These are phyloP conservation scores for Fomitopsis serialis DNA, from an alignment of 768 basidiomycete species.

Conservation along the genomic window DNA sequence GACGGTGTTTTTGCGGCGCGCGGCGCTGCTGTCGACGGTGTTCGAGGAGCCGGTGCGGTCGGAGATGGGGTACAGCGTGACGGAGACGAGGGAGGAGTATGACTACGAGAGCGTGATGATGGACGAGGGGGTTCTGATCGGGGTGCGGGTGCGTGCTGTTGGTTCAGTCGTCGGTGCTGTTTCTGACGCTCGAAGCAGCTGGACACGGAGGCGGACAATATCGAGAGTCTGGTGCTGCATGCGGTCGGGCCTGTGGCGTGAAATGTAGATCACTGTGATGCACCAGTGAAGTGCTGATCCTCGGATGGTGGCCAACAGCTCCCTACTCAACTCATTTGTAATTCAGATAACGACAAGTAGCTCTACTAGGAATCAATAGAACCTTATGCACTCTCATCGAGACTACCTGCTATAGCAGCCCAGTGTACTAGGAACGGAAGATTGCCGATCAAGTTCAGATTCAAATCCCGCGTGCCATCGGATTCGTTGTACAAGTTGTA, in stretches of 20 bases:
- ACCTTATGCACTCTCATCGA: no score
- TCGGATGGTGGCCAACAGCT: no score
- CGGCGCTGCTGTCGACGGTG: background rate
- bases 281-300: no score
- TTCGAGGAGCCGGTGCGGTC: conserved; percentile 16
- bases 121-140: conserved; percentile 25
- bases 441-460: no score
- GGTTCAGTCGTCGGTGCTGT: background rate
- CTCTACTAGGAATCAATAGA: no score
- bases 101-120: conserved; percentile 21
- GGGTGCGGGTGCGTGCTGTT: conserved; percentile 17
- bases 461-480: no score
- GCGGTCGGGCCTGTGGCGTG: background rate
- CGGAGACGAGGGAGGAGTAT: conserved; percentile 8
- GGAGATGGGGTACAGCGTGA: conserved; percentile 21
- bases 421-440: no score
- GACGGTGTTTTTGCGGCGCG: background rate
- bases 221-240: background rate
- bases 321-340: no score
- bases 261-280: no score
- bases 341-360: no score
- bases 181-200: background rate
- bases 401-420: no score
- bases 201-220: background rate
- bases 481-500: no score